phyloP scores from a whole-genome alignment of 1,284 basidiomycete genomes.

The Microbotryum scabiosae region DNA sequence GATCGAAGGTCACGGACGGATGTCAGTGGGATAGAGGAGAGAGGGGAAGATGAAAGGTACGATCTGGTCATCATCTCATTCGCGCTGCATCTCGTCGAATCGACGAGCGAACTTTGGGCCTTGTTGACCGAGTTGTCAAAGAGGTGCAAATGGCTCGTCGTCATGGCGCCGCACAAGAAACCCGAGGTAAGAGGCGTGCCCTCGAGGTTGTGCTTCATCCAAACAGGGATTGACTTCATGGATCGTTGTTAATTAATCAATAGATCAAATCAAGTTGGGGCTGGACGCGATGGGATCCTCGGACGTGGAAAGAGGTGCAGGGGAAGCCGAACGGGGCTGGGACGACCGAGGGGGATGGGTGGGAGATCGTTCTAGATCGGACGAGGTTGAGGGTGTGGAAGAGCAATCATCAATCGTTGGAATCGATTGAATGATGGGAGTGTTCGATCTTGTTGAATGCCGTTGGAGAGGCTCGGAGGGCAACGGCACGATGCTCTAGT shows the following conservation, averaged over 20 bases:
- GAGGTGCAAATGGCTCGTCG: constrained; percentile 55
- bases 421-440: too few species aligned
- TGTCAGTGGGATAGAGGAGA: background rate
- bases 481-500: too few species aligned
- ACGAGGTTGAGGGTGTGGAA: constrained; percentile 30
- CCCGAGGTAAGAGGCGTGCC: constrained; percentile 50
- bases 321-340: constrained; percentile 33
- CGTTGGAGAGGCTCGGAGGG: too few species aligned
- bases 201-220: background rate
- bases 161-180: constrained; percentile 64
- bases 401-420: constrained; percentile 8
- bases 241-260: background rate
- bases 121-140: constrained; percentile 56
- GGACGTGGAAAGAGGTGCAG: constrained; percentile 47
- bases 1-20: background rate
- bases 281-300: constrained; percentile 58
- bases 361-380: constrained; percentile 31
- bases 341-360: constrained; percentile 24
- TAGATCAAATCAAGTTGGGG: constrained; percentile 67
- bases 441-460: too few species aligned
- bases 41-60: constrained; percentile 35
- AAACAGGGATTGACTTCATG: background rate
- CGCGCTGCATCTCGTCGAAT: constrained; percentile 59
- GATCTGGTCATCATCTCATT: constrained; percentile 64
- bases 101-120: constrained; percentile 55